phyloP scores from a whole-genome alignment of 2,329 filamentous ascomycete species.

The Beauveria scarabaeidicola region DNA sequence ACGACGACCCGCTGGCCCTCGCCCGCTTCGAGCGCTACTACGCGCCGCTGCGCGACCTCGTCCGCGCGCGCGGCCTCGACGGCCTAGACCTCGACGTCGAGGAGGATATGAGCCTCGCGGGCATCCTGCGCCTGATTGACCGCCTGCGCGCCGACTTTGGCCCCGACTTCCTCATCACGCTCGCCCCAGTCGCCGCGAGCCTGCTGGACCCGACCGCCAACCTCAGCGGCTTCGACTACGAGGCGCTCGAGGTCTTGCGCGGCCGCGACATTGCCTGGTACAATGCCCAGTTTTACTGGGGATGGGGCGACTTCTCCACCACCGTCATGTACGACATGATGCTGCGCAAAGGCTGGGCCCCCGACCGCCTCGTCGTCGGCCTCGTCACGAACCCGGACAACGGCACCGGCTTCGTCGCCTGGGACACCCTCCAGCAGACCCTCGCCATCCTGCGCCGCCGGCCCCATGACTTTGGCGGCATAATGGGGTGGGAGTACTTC shows the following conservation, averaged over 20 bases:
- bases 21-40: conserved; percentile 66
- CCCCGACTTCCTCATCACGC: conserved; percentile 61
- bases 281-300: conserved; percentile 89
- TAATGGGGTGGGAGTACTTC: conserved; percentile 96
- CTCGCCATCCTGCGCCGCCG: conserved; percentile 32
- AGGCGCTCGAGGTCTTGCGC: conserved; percentile 59
- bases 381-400: conserved; percentile 72
- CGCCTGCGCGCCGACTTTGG: conserved; percentile 63
- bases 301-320: conserved; percentile 57
- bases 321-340: conserved; percentile 42
- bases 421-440: conserved; percentile 37
- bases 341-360: conserved; percentile 57
- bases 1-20: conserved; percentile 26
- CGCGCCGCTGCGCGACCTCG: conserved; percentile 54
- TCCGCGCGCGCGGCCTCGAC: conserved; percentile 53
- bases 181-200: conserved; percentile 75
- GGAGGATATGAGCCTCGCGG: conserved; percentile 60
- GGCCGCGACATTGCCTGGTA: conserved; percentile 70
- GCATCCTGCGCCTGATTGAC: conserved; percentile 59
- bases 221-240: conserved; percentile 76
- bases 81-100: conserved; percentile 76
- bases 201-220: conserved; percentile 47
- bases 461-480: conserved; percentile 68
- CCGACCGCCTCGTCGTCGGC: conserved; percentile 68
- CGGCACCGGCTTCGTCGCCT: conserved; percentile 46